Evolutionary conservation across 1,139 yeast genomes (phyloP), one percentile per base, ranked within the genome.

Genomic region (Torulaspora globosa): DNA sequence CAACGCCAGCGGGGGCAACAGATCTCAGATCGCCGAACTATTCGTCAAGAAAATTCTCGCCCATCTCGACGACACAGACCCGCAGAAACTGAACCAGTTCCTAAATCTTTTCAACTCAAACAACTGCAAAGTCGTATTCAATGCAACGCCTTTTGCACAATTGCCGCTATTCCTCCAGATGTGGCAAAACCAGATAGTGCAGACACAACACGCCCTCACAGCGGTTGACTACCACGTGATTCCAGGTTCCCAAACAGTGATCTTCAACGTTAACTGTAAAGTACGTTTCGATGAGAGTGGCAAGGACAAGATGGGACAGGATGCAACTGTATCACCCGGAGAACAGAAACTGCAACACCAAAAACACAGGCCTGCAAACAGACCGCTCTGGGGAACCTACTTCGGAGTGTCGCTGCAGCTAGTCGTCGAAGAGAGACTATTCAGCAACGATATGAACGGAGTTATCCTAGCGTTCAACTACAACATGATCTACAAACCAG

Each of bases 281-380:
- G 85, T 84, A 8, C 72, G 81, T 52, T 84, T 84, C 57, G 92
- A 84, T 62, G 92, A 84, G 59, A 75, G 82, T 45, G 90, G 90
- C 0, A 74, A 70, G 51, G 80, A 78, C 51, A 74, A 81, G 58
- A 58, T 76, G 23, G 88, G 88, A 1, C 83, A 80, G 46, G 72
- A 78, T 26, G 77, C 85, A 0, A 79, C 71, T 10, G 43, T 45
- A n/a, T 39, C 29, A 24, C 44, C 33, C 23, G 29, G 38, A 18
- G 51, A 63, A 69, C 45, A 59, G 43, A 28, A 44, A 36, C 34
- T 44, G 39, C 29, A 40, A 26, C 48, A 36, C 44, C 33, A 49
- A 52, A 33, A 48, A 57, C 49, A 41, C 47, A 47, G 23, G 46
- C 45, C 28, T 34, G 39, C 27, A 23, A 39, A 16, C 30, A 69